Percentiles rank a stretch among this genome's conserved stretches.
These are phyloP conservation scores for Colletotrichum cereale DNA, from an alignment of 2,329 filamentous ascomycete species.

Conservation along the genomic window DNA sequence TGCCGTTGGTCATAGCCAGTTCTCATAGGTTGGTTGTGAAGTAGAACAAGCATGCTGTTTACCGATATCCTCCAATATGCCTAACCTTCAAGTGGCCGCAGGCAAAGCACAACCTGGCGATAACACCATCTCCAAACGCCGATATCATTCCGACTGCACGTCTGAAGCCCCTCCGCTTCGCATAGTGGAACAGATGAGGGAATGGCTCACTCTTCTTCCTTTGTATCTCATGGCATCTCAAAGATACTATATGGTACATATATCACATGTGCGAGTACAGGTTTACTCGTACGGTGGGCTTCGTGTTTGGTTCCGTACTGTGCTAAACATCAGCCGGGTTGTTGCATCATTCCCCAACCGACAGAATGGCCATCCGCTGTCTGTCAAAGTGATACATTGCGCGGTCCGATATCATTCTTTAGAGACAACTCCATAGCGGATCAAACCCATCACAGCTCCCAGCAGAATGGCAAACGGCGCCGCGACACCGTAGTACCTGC, in stretches of 20 bases:
- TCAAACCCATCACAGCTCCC: conserved; percentile 51
- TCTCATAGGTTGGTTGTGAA: background rate
- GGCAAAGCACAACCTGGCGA: no score
- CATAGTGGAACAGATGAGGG: no score
- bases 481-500: conserved; percentile 48
- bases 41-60: background rate
- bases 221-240: no score
- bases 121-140: no score
- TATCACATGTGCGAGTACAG: background rate
- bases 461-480: conserved; percentile 50
- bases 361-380: background rate
- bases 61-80: background rate
- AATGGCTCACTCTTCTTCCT: no score
- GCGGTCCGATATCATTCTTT: background rate
- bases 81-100: background rate
- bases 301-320: background rate
- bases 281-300: background rate
- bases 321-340: background rate
- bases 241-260: no score
- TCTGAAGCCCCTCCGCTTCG: no score
- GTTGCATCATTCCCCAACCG: background rate
- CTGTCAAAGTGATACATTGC: background rate
- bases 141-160: no score
- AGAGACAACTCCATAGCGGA: conserved; percentile 48
- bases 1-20: background rate